Percentiles rank a stretch among this genome's conserved stretches.
Conservation (phyloP, 2,329 filamentous ascomycete genomes). For the Scedosporium boydii region DNA sequence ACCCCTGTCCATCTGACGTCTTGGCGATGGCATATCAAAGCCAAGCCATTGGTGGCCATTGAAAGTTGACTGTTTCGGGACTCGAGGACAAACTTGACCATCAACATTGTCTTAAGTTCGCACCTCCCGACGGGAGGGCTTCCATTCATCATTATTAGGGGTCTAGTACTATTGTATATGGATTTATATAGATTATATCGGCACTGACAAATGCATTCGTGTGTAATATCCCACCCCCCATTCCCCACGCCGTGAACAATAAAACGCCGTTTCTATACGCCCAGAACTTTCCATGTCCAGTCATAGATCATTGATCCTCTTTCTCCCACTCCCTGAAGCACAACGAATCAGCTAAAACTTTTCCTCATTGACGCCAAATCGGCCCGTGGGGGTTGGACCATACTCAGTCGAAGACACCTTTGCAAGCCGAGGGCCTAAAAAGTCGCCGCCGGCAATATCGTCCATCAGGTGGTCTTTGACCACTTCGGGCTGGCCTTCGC, state of each 20-base stretch:
- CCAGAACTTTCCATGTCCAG: not conserved
- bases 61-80: not conserved
- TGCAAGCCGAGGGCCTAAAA: not conserved
- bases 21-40: not conserved
- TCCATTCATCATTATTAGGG: too few species aligned
- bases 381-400: not conserved
- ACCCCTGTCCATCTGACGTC: not conserved
- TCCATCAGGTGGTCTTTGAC: slow-evolving; percentile 6
- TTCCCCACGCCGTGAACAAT: too few species aligned
- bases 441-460: not conserved
- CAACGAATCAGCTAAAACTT: not conserved
- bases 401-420: slow-evolving; percentile 6
- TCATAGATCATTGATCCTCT: not conserved
- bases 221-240: too few species aligned
- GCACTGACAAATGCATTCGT: too few species aligned
- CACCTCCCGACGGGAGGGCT: too few species aligned
- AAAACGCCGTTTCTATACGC: not conserved
- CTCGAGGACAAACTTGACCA: too few species aligned
- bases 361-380: not conserved
- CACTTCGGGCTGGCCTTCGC: slow-evolving; percentile 30
- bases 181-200: too few species aligned
- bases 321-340: not conserved
- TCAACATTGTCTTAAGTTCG: too few species aligned
- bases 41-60: not conserved
- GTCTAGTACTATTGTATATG: too few species aligned